phyloP scores from a whole-genome alignment of 257 asterid species.

The Knoxia roxburghii region DNA sequence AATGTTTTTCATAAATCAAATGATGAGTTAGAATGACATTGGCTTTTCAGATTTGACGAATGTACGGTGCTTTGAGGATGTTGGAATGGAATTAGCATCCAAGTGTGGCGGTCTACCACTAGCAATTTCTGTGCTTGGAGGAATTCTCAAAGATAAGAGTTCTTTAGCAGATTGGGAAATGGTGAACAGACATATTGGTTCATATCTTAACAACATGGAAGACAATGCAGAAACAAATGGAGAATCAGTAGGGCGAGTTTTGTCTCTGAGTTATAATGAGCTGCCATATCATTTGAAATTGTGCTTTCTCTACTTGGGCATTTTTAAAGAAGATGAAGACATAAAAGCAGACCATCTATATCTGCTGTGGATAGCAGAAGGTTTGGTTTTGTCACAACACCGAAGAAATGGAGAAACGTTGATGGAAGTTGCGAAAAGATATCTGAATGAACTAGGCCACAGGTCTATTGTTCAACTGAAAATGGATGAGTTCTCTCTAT shows the following conservation, averaged over 20 bases:
- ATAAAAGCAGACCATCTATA: background rate
- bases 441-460: background rate
- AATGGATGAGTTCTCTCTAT: background rate
- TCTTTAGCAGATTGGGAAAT: conserved; percentile 5
- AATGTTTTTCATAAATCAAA: background rate
- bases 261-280: conserved; percentile 8
- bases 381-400: conserved; percentile 5
- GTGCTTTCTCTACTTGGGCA: conserved; percentile 15
- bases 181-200: background rate
- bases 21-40: background rate
- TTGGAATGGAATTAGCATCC: conserved; percentile 14
- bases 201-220: background rate
- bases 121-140: conserved; percentile 40
- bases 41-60: background rate
- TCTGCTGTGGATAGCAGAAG: conserved; percentile 12
- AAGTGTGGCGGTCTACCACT: conserved; percentile 35
- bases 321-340: conserved; percentile 6
- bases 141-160: conserved; percentile 22
- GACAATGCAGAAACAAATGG: background rate
- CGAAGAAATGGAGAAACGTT: background rate
- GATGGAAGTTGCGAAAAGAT: conserved; percentile 9
- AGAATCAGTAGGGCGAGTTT: background rate
- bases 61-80: background rate
- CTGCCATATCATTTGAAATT: conserved; percentile 6
- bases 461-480: conserved; percentile 11